Base-by-base conservation (phyloP, 192 early-diverging fungal genomes). In the Linnemannia schmuckeri region DNA sequence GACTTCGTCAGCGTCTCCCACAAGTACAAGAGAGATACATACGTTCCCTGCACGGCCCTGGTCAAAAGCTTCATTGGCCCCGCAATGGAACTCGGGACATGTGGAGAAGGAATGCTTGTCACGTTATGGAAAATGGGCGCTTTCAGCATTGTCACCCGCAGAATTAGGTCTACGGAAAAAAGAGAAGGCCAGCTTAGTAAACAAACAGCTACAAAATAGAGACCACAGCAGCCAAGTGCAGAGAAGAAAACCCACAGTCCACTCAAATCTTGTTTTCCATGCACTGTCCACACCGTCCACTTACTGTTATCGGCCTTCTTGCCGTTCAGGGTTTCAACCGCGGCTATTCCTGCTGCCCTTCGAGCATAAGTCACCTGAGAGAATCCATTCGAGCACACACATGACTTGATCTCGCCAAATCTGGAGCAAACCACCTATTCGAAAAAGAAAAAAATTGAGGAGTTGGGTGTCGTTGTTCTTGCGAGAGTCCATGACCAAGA, bases 281-380 rank as follows among this genome's bases (percentile, higher is more conserved):
- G 9, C n/a, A 37, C 3, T 37, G 37, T 37, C 37, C 37, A 37
- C 42, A 44, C 46, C 47, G 27, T 2, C 2, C 72, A 20, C 72
- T 66, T 81, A 87, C 85, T 70, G 30, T 87, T 81, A 35, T 87
- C 85, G 3, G 85, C 85, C 68, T 74, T 81, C 61, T 87, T 87
- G 57, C 85, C 85, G 40, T 87, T 81, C 70, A 87, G 61, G 1
- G 61, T 81, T 37, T 81, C 70, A 4, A 87, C 61, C 17, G 85
- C 85, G 35, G 85, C 85, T 22, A 68, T 1, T 47, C 49, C 85
- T 6, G 85, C 85, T 10, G 85, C 85, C 27, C 24, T 87, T 42
- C 85, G 74, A 0, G 85, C 85, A 75, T 78, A 87, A 0, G 85
- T 87, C 47, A 87, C 85, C 41, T 87, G 79, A 13, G 85, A 81